phyloP scores from a whole-genome alignment of 768 basidiomycete genomes.

The Amyloporia xantha region DNA sequence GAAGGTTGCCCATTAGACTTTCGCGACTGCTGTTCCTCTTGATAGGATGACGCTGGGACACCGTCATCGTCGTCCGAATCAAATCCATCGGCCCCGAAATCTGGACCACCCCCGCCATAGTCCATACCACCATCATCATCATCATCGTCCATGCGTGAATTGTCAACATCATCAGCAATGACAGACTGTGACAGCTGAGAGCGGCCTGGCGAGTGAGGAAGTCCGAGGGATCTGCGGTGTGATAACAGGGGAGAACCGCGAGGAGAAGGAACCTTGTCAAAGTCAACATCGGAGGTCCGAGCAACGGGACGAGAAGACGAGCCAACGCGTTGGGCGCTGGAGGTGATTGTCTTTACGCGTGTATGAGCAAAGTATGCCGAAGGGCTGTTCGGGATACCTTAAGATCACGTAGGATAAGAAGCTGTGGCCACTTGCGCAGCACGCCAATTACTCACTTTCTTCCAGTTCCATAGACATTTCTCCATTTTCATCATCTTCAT shows the following conservation, averaged over 20 bases:
- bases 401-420: constrained; percentile 2
- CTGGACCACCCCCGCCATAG: background rate
- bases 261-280: constrained; percentile 29
- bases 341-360: constrained; percentile 21
- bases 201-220: constrained; percentile 13
- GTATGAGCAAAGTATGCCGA: constrained; percentile 25
- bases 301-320: constrained; percentile 25
- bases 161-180: constrained; percentile 12
- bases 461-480: constrained; percentile 77
- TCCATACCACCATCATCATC: constrained; percentile 4
- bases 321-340: constrained; percentile 25
- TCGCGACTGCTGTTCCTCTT: constrained; percentile 1
- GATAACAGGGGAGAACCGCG: constrained; percentile 15
- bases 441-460: constrained; percentile 44
- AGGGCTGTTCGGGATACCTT: constrained; percentile 24
- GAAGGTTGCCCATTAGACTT: constrained; percentile 1
- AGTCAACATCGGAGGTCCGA: constrained; percentile 28
- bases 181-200: constrained; percentile 20
- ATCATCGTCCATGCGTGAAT: constrained; percentile 8
- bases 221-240: constrained; percentile 15
- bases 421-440: background rate
- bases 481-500: constrained; percentile 43
- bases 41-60: background rate
- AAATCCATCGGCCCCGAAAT: constrained; percentile 13
- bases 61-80: constrained; percentile 6